Evolutionary conservation across 2,329 filamentous ascomycete genomes (phyloP), one percentile per base, ranked within the genome.

Genomic region (Cladobotryum mycophilum): DNA sequence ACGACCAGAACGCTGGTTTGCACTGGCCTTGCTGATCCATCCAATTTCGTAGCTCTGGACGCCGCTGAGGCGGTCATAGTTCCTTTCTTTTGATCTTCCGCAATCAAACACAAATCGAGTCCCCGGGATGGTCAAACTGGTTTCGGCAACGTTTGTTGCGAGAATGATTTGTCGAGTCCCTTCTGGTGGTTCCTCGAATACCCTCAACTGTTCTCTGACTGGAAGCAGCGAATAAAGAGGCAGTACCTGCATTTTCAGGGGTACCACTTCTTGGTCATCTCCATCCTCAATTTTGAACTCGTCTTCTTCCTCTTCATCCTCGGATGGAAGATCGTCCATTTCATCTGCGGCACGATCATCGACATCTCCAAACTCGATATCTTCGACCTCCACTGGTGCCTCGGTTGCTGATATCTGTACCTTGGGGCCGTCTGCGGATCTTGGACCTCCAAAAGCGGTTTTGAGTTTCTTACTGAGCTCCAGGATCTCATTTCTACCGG

Each of bases 21-120:
- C 92, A 65, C 89, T 95, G 25, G 93, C 93, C 71, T 99, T 97
- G 72, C 91, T 96, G 65, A 97, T 95, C 89, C 92, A 99, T 38
- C 87, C 86, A 48, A 99, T 82, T 60, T 96, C 88, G 64, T 96
- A 99, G 63, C 87, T 96, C 66, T 99, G 93, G 1, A 99, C 92
- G 3, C 92, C 92, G 8, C 88, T 96, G 11, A 81, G 73, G n/a
- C 82, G 78, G 64, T 97, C 88, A 61, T 93, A 97, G 52, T 85
- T 87, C 55, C 92, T 86, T 67, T 96, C 91, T 67, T 99, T 99
- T 35, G 88, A 86, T 45, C 95, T 80, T 34, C 93, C 93, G 57
- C 88, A 91, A 67, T 97, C 92, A 55, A 99, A 96, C 8, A 99
- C 93, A 63, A 96, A 99, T 53, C 89, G 83, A 54, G 95, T 91